Base-by-base conservation (phyloP, 148 eudicot genomes). In the Nepenthes gracilis region DNA sequence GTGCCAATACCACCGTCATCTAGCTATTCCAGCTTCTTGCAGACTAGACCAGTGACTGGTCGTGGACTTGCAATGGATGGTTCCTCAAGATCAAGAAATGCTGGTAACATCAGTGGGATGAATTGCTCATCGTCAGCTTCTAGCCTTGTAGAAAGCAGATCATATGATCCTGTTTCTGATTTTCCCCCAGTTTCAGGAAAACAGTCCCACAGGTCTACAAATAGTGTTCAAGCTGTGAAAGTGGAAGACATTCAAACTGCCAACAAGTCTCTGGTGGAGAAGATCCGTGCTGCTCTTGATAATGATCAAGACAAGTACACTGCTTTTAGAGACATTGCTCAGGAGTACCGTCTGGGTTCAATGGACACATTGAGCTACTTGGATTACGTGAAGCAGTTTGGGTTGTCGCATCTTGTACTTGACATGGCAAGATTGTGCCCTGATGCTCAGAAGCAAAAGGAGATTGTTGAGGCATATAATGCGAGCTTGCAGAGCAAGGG, bases 181-280 rank as follows among this genome's bases (percentile, higher is more conserved):
- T 93, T 93, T 54, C 99, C 99, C 58, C 89, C 96, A 35, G 95
- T 93, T 64, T 80, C 89, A 11, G 82, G 73, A 72, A 74, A 72
- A 34, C 83, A 84, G 65, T 36, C 72, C 47, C 78, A 70, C 60
- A 77, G 74, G 57, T n/a, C 56, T 52, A 66, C 76, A 9, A 59
- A 67, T 55, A 69, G 58, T 64, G 72, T 53, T 13, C 78, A 75
- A 74, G 57, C 56, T 47, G 49, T 35, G 36, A 82, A 81, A 64
- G 81, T 72, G 52, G 86, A 80, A 63, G 78, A 86, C 67, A 85
- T 86, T 58, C 88, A 82, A 14, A 72, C 85, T 43, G 89, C 96
- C 43, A 93, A 93, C 84, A 93, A 86, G 77, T 82, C 99, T 62
- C 77, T 93, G 66, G 95, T 93, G 36, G 96, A 93, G 70, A 79